Evolutionary conservation across 2,329 filamentous ascomycete genomes (phyloP).

Genomic region (Akanthomyces uredinophilus): DNA sequence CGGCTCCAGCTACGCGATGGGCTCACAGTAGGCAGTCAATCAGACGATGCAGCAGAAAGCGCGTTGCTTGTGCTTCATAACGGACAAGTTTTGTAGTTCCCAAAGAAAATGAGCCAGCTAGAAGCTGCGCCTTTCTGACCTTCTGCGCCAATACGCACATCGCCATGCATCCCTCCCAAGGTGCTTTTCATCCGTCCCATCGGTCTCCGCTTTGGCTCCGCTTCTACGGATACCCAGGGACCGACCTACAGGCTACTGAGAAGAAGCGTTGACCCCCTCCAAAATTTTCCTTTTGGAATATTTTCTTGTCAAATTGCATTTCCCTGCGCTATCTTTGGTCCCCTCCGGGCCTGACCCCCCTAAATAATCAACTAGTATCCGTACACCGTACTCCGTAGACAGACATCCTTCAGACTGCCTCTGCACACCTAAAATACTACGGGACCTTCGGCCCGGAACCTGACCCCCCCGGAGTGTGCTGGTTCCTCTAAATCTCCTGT

Average conservation of each 20-base stretch:
- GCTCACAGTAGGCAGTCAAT: neutral
- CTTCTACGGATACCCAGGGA: no score
- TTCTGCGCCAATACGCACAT: neutral
- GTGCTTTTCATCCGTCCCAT: neutral
- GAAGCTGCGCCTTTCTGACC: neutral
- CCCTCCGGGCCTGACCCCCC: neutral
- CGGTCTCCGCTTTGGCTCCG: constrained; percentile 3
- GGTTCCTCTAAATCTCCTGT: neutral
- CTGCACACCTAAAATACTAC: neutral
- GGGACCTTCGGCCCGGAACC: neutral
- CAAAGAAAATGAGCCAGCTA: neutral
- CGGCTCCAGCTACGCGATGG: neutral
- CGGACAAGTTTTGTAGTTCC: neutral
- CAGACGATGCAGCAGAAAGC: neutral
- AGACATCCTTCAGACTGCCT: neutral
- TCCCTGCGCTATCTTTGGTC: neutral
- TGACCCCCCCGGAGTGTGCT: neutral
- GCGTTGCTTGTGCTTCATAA: no score
- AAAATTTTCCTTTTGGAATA: neutral
- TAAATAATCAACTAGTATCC: no score
- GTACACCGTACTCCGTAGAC: no score
- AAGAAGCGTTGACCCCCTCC: neutral
- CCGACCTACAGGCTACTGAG: no score
- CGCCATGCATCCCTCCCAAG: neutral
- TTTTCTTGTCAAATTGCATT: constrained; percentile 1